Evolutionary conservation across 805 yeast species (phyloP), one percentile per base, ranked within the genome.

Genomic region (Wickerhamiella kazuoi): DNA sequence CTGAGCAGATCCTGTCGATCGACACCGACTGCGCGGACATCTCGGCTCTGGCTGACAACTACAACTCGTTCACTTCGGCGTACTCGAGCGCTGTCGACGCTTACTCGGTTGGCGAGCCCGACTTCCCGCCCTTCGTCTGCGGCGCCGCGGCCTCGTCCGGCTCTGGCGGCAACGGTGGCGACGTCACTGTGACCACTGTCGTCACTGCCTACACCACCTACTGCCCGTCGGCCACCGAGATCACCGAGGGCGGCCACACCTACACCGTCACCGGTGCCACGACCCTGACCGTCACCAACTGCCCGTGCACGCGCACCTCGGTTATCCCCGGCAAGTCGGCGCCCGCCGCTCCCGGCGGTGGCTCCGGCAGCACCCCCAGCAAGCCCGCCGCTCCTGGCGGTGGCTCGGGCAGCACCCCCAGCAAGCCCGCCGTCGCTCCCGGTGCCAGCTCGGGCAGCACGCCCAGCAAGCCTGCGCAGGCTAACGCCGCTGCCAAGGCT

Each of bases 281-380:
- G 59, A 79, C 90, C 51, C 60, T 79, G 55, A 79, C 87, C 60
- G 68, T 79, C 72, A 79, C 90, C 54, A 76, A 80, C 68, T 74
- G 79, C 61, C 84, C 83, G 57, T 80, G 93, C 67, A 77, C 86
- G 43, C 26, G 26, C 26, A 23, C 26, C 11, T 76, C 84, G 13
- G 35, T 49, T 20, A 48, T 50, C n/a, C n/a, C n/a, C n/a, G n/a
- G n/a, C n/a, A n/a, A n/a, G n/a, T n/a, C n/a, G n/a, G n/a, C n/a
- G n/a, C n/a, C n/a, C n/a, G n/a, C n/a, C n/a, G n/a, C n/a, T 11
- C 26, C 26, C 11, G 26, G 26, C 26, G 26, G 26, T 11, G 11
- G 11, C 26, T 11, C 26, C 11, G 26, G 26, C 26, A 11, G 26
- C 6, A 6, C 6, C 9, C 26, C 26, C 11, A 23, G 9, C 11